phyloP scores from a whole-genome alignment of 306 rosid species.

The Delonix regia region DNA sequence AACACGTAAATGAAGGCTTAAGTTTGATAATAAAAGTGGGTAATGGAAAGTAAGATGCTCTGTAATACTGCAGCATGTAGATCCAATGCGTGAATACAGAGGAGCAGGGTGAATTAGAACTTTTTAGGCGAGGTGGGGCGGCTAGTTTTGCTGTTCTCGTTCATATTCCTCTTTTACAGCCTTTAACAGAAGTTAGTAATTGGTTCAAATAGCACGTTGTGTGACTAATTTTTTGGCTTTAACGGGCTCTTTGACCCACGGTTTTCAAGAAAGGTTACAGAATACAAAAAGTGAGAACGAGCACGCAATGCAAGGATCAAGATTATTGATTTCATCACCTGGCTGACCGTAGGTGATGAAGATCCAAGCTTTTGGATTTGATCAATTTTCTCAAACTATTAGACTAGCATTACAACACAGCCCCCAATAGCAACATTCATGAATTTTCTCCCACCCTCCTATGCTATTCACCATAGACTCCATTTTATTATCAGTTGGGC shows the following conservation, averaged over 20 bases:
- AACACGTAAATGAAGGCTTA: background rate
- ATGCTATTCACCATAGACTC: background rate
- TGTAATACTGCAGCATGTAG: background rate
- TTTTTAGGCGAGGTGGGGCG: background rate
- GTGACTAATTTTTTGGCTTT: background rate
- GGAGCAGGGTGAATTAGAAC: background rate
- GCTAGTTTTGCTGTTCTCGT: background rate
- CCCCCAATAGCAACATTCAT: background rate
- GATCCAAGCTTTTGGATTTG: background rate
- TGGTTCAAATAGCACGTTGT: slow-evolving; percentile 17
- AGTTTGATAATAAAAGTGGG: background rate
- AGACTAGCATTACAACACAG: background rate
- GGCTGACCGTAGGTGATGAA: background rate
- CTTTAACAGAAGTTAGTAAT: background rate
- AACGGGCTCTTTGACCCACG: slow-evolving; percentile 9
- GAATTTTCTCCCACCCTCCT: background rate
- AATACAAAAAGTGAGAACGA: slow-evolving; percentile 27
- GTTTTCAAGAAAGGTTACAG: background rate
- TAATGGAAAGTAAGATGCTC: background rate
- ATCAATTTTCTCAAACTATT: background rate
- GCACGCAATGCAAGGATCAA: slow-evolving; percentile 12
- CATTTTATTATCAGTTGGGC: background rate
- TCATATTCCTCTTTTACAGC: slow-evolving; percentile 18
- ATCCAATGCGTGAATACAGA: background rate
- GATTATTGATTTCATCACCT: background rate